Evolutionary conservation across 148 eudicot species (phyloP).

Genomic region (Chenopodium formosanum): DNA sequence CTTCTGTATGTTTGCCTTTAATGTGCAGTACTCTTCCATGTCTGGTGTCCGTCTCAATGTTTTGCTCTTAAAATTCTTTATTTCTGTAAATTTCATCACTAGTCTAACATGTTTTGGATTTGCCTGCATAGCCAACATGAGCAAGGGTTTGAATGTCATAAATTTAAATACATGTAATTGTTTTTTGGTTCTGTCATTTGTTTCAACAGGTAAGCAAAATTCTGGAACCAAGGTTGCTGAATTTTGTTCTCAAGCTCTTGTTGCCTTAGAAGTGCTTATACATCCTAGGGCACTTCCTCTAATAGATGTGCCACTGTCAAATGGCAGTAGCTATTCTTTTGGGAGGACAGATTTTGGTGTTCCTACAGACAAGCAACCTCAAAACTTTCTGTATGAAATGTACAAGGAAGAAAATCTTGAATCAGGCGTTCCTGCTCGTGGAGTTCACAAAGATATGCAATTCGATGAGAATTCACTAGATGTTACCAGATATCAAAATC

Average conservation of each 20-base stretch:
- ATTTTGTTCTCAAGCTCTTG: conserved; percentile 69
- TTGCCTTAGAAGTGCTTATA: conserved; percentile 70
- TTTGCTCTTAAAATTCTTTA: not conserved
- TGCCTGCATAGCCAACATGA: not conserved
- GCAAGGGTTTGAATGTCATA: not conserved
- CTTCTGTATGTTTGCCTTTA: not conserved
- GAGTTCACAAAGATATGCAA: conserved; percentile 21
- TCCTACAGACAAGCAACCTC: conserved; percentile 24
- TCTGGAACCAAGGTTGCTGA: conserved; percentile 65
- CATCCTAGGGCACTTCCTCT: conserved; percentile 79
- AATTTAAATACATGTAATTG: not conserved
- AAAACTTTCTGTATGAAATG: conserved; percentile 41
- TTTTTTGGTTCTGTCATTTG: not conserved
- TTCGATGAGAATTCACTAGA: conserved; percentile 20
- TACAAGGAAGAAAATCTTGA: conserved; percentile 47
- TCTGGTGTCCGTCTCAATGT: not conserved
- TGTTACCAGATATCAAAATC: conserved; percentile 9
- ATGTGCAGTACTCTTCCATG: not conserved
- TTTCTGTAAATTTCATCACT: not conserved
- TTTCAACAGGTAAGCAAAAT: conserved; percentile 56
- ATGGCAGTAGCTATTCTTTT: conserved; percentile 9
- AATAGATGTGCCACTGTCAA: conserved; percentile 39
- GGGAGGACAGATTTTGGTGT: conserved; percentile 28
- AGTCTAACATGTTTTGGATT: not conserved
- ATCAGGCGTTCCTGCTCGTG: conserved; percentile 28